Evolutionary conservation across 1,284 basidiomycete genomes (phyloP).

Genomic region (Cutaneotrichosporon arboriforme): DNA sequence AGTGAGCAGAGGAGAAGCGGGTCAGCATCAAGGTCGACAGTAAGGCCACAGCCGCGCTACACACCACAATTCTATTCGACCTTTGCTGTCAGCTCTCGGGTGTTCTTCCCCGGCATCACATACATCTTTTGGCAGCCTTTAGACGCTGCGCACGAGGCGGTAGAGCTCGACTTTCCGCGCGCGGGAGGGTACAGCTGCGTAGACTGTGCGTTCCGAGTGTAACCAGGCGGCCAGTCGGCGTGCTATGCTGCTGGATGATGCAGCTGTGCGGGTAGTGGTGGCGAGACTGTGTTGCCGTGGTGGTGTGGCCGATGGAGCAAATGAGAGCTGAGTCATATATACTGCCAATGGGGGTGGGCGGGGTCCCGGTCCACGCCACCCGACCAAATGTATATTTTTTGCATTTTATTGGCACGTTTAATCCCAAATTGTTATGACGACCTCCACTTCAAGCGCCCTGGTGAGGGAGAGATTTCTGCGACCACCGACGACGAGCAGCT

Average conservation of each 20-base stretch:
- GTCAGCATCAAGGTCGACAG: constrained; percentile 1
- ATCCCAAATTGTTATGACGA: constrained; percentile 4
- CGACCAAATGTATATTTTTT: not conserved
- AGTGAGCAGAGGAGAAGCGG: not conserved
- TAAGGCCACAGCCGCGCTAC: constrained; percentile 15
- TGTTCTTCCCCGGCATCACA: constrained; percentile 4
- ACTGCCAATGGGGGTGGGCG: not conserved
- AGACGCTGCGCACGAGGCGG: too few species aligned
- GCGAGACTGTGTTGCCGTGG: not conserved
- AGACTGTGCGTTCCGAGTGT: not conserved
- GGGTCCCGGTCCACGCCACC: not conserved
- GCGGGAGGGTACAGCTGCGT: not conserved
- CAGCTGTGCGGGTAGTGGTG: not conserved
- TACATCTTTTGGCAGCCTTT: constrained; percentile 20
- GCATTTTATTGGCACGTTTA: not conserved
- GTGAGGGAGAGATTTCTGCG: not conserved
- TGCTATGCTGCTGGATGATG: too few species aligned
- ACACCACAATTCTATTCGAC: constrained; percentile 50
- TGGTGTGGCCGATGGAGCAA: not conserved
- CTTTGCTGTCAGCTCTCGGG: constrained; percentile 33
- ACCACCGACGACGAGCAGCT: too few species aligned
- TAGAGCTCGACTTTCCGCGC: not conserved
- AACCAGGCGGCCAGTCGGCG: too few species aligned
- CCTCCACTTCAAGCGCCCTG: constrained; percentile 4
- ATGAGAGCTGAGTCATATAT: constrained; percentile 3